Conservation (phyloP, 1,284 basidiomycete species). For the Anthracocystis walkeri region DNA sequence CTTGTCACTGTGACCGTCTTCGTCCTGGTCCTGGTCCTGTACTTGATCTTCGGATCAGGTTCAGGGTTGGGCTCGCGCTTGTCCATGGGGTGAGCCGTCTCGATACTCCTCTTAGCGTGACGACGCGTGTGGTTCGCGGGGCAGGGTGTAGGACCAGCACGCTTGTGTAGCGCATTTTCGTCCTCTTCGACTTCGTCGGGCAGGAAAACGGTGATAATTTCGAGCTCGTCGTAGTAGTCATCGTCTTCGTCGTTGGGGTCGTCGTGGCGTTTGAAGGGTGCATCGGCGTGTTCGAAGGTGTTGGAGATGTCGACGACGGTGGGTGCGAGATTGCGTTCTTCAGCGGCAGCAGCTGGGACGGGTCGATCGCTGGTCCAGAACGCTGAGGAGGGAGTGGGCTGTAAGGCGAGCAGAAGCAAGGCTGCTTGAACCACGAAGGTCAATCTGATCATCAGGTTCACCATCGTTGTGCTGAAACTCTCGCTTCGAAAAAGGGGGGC, state of each 20-base stretch:
- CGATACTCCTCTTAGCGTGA: conserved; percentile 5
- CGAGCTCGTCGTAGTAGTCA: conserved; percentile 42
- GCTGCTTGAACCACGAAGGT: conserved; percentile 40
- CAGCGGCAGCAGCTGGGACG: background rate
- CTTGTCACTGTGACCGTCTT: conserved; percentile 24
- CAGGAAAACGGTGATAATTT: conserved; percentile 48
- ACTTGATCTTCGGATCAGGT: conserved; percentile 10
- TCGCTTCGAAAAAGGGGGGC: no score
- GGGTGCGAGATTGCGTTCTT: background rate
- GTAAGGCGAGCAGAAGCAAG: conserved; percentile 29
- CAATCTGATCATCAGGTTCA: conserved; percentile 25
- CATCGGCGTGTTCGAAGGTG: conserved; percentile 29
- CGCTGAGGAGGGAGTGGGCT: conserved; percentile 24
- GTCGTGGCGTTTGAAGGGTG: background rate
- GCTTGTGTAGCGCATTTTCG: conserved; percentile 21
- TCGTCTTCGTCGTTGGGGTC: conserved; percentile 21
- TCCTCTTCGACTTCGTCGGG: conserved; percentile 21
- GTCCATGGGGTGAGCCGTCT: conserved; percentile 21
- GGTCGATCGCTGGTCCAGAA: conserved; percentile 22
- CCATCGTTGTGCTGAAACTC: conserved; percentile 14
- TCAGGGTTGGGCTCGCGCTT: conserved; percentile 25
- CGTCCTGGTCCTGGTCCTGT: conserved; percentile 25
- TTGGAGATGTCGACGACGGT: conserved; percentile 3
- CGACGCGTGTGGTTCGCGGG: conserved; percentile 33
- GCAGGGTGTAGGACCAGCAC: conserved; percentile 40